These are phyloP conservation scores for Penicillium canariense DNA, from an alignment of 495 filamentous ascomycete genomes.

Conservation along the genomic window DNA sequence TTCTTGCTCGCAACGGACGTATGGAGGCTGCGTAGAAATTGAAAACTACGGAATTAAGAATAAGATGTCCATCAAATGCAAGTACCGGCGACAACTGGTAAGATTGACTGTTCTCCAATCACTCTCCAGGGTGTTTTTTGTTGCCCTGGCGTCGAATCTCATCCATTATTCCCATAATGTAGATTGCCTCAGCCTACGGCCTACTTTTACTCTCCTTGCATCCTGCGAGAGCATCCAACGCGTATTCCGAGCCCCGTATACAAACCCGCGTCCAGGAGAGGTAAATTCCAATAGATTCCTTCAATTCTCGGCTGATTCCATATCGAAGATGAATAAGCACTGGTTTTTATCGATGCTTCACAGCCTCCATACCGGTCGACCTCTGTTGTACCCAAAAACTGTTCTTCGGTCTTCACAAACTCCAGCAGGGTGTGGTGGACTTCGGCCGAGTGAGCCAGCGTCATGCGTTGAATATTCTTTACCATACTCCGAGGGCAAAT, in stretches of 20 bases:
- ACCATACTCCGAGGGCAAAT: no score
- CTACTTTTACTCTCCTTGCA: slow-evolving; percentile 19
- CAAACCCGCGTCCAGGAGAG: slow-evolving; percentile 15
- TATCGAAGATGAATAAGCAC: no score
- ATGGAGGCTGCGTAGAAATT: not conserved
- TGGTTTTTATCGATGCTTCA: no score
- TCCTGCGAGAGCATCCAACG: slow-evolving; percentile 21
- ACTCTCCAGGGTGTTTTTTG: slow-evolving; percentile 14
- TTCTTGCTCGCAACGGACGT: not conserved
- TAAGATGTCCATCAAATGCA: no score
- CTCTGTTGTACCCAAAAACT: no score
- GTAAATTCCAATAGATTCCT: slow-evolving; percentile 16
- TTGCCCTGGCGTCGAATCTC: slow-evolving; percentile 24
- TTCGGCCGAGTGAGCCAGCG: no score
- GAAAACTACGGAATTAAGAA: not conserved
- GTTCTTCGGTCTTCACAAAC: no score
- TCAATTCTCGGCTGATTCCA: slow-evolving; percentile 2
- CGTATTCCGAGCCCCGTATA: slow-evolving; percentile 21
- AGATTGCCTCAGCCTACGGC: slow-evolving; percentile 19
- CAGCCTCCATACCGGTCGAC: no score
- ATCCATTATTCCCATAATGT: slow-evolving; percentile 28
- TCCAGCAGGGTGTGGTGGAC: no score
- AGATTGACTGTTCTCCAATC: not conserved
- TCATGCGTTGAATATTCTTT: no score
- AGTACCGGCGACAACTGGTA: not conserved